These are phyloP conservation scores for Didymosphaeria variabile DNA, from an alignment of 2,329 filamentous ascomycete genomes.

Conservation along the genomic window DNA sequence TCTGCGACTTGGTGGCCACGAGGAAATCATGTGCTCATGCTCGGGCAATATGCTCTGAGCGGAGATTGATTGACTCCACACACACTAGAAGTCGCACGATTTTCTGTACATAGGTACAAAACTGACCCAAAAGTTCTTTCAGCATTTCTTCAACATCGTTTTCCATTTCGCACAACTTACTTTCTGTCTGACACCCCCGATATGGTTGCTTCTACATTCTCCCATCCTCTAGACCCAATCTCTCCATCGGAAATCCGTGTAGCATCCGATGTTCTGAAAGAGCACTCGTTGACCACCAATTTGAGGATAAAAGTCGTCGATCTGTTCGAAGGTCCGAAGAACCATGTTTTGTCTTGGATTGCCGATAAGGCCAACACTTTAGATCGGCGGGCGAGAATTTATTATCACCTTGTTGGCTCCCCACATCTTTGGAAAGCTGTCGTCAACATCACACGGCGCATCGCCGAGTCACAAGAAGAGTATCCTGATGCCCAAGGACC, in stretches of 20 bases:
- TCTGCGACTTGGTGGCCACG: too few species aligned
- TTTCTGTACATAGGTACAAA: background rate
- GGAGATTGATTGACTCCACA: background rate
- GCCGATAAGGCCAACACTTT: background rate
- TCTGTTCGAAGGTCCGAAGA: slow-evolving; percentile 3
- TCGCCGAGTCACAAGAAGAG: background rate
- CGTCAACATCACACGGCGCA: background rate
- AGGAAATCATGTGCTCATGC: too few species aligned
- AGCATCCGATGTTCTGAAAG: background rate
- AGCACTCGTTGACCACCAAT: background rate
- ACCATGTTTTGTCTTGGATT: slow-evolving; percentile 1
- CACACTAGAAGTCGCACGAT: background rate
- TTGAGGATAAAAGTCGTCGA: slow-evolving; percentile 4
- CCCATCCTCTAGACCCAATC: slow-evolving; percentile 6
- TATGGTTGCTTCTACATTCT: background rate
- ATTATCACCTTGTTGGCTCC: slow-evolving; percentile 1
- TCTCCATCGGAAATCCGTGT: background rate
- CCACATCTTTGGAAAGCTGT: slow-evolving; percentile 8
- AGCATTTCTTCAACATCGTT: background rate
- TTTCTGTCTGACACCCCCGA: background rate
- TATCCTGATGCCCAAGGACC: slow-evolving; percentile 4
- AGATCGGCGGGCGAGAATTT: background rate
- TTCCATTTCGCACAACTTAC: background rate
- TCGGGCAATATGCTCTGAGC: background rate
- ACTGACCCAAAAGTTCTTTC: background rate